Evolutionary conservation across 1,284 basidiomycete genomes (phyloP).

Genomic region (Boletus sp.): DNA sequence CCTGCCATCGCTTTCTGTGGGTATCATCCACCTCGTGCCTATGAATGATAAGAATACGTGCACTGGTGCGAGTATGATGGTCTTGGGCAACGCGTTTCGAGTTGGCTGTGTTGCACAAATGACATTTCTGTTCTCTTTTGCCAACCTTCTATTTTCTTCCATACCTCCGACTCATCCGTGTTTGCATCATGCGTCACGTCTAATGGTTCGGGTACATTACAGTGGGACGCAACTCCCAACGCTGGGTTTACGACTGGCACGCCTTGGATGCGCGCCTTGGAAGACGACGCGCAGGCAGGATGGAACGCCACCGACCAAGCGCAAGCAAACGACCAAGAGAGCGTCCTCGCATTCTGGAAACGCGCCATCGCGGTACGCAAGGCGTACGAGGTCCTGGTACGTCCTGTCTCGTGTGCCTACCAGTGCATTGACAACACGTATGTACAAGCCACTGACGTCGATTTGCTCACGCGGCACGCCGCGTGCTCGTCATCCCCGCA

Average conservation of each 20-base stretch:
- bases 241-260: conserved; percentile 67
- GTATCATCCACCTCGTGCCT: background rate
- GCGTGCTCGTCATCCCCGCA: too few relatives aligned
- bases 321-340: conserved; percentile 32
- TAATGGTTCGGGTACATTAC: background rate
- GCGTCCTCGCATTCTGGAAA: conserved; percentile 66
- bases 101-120: too few relatives aligned
- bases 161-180: background rate
- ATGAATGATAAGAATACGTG: background rate
- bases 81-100: too few relatives aligned
- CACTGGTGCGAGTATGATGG: background rate
- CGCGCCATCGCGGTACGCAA: conserved; percentile 57
- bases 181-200: background rate
- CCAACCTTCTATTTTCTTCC: too few relatives aligned
- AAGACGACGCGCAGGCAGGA: conserved; percentile 52
- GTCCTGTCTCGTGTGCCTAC: conserved; percentile 15
- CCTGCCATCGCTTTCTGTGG: background rate
- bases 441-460: too few relatives aligned
- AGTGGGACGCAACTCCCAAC: conserved; percentile 53
- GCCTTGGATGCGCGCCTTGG: conserved; percentile 81
- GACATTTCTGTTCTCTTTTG: background rate
- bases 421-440: too few relatives aligned
- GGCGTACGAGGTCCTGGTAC: conserved; percentile 55
- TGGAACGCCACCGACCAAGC: conserved; percentile 59
- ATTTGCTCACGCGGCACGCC: too few relatives aligned